Base-by-base conservation (phyloP, 75 land plant species). In the Selaginella tamariscina region DNA sequence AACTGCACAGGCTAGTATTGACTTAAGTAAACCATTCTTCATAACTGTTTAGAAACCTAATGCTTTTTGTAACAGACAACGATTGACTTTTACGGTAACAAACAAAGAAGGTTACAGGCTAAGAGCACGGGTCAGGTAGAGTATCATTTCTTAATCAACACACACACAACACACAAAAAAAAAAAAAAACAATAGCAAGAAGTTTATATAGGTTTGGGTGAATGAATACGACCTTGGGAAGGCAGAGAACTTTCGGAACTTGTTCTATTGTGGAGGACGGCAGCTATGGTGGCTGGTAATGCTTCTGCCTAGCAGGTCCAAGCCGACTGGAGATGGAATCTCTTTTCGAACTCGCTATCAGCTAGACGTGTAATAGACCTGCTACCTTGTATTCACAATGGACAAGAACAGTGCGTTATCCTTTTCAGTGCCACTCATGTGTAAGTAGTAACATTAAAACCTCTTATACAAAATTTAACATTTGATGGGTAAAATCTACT, bases 321-420 rank as follows among this genome's bases (percentile, higher is more conserved):
- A 57, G 22, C 77, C 77, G 8, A 65, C 27, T n/a, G 77, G 77
- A 1, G 77, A 75, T 27, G 77, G 77, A 32, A 70, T 65, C 49
- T 39, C 49, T 15, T 39, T 39, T 15, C 49, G 49, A 5, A 39
- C 49, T 5, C 49, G 49, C 49, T 39, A 39, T 39, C 49, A 39
- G 49, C 49, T 39, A 39, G 49, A 39, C 15, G 49, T 39, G 49
- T 39, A 39, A 39, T 5, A 5, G 49, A 15, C 49, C 49, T 5
- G 49, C n/a, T n/a, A n/a, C n/a, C n/a, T n/a, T n/a, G n/a, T n/a
- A n/a, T n/a, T n/a, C n/a, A n/a, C n/a, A n/a, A n/a, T n/a, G n/a
- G n/a, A n/a, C n/a, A n/a, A n/a, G n/a, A n/a, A n/a, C n/a, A n/a
- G n/a, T n/a, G n/a, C n/a, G n/a, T n/a, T n/a, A n/a, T n/a, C n/a